Evolutionary conservation across 305 asterid genomes (phyloP), one percentile per base, ranked within the genome.

Genomic region (Fraxinus ornus): DNA sequence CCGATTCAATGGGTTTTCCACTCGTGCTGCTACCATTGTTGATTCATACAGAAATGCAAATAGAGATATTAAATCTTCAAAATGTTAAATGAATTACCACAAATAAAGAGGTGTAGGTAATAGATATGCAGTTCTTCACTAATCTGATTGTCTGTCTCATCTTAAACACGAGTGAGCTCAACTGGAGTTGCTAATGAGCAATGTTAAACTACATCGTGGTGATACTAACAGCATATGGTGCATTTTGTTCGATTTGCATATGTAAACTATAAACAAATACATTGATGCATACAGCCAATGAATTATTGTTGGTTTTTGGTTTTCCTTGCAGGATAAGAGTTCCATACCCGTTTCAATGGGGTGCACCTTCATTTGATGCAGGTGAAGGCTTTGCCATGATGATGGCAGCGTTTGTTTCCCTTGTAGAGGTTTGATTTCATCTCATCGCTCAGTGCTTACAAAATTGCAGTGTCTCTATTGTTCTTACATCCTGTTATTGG

Each of bases 341-440:
- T 24, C 94, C 94, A 26, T 91, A 91, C 81, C 94, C 94, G 9
- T 90, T 90, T 41, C 94, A 90, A 49, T 89, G 94, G 94, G 94
- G 94, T 49, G 87, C 94, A 10, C 94, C 94, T 70, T 89, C 91
- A 0, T 91, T 91, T 47, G 90, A 91, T 80, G 91, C 94, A n/a
- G 94, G 94, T 26, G 94, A 91, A 81, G 88, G 88, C 41, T 91
- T 91, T 80, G 90, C 94, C 24, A 91, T 91, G 94, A 91, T 89
- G 94, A 88, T 91, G 94, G 89, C 94, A 82, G 90, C 90, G 13
- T 91, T 91, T 36, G 94, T 91, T 68, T 86, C 89, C 77, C 82
- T 89, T 72, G 88, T 91, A 21, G 94, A 91, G 94, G 94, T 89
- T 52, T 37, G 83, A 81, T 19, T 82, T 64, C 24, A 13, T 28